Percentiles rank a stretch among this genome's conserved stretches.
Evolutionary conservation across 345 rosid genomes (phyloP).

Genomic region (Mangifera indica): DNA sequence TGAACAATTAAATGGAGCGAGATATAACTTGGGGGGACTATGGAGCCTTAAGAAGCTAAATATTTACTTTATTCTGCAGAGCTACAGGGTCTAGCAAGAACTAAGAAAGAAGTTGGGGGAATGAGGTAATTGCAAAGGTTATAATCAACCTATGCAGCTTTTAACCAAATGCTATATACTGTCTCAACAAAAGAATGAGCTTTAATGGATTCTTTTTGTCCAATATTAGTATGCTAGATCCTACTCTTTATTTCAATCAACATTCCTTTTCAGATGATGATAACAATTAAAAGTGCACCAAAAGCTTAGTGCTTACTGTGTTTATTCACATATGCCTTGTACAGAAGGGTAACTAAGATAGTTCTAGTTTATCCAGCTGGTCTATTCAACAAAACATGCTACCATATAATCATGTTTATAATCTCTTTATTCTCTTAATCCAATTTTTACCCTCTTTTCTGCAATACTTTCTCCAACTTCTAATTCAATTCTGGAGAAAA

Average conservation of each 20-base stretch:
- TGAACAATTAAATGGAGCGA: neutral
- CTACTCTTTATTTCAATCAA: neutral
- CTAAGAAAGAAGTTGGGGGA: constrained; percentile 2
- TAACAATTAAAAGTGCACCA: neutral
- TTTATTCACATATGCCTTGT: neutral
- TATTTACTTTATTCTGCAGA: neutral
- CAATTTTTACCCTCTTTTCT: too few species aligned
- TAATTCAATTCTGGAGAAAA: neutral
- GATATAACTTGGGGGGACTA: too few species aligned
- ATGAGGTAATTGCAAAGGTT: neutral
- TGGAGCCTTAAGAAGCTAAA: neutral
- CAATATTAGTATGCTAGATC: neutral
- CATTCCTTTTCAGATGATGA: neutral
- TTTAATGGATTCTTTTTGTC: neutral
- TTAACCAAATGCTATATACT: constrained; percentile 24
- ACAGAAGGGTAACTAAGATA: neutral
- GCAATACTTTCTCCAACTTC: too few species aligned
- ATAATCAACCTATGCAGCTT: constrained; percentile 11
- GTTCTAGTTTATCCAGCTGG: neutral
- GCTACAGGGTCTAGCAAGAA: constrained; percentile 1
- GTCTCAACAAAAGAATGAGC: constrained; percentile 14
- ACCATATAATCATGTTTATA: neutral
- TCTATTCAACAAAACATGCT: neutral
- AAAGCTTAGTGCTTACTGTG: neutral
- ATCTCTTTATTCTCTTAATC: neutral